Evolutionary conservation across 371 early-diverging fungal genomes (phyloP).

Genomic region (Basidiobolus heterosporus): DNA sequence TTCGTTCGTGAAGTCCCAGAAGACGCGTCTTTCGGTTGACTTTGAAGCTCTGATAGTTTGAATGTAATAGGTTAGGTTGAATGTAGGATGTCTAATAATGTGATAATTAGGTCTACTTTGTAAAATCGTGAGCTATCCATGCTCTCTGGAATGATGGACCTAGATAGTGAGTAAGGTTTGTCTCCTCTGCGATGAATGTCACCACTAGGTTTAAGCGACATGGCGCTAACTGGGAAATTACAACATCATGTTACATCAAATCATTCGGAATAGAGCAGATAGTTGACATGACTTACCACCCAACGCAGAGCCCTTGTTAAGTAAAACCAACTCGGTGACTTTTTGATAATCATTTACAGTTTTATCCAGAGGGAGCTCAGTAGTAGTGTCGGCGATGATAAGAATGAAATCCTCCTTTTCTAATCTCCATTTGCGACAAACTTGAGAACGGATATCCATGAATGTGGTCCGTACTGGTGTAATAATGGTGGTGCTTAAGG

Average conservation of each 20-base stretch:
- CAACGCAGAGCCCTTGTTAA: neutral
- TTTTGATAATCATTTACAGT: neutral
- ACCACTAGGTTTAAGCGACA: neutral
- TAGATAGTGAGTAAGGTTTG: neutral
- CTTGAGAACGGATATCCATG: neutral
- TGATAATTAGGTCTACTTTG: neutral
- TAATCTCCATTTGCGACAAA: neutral
- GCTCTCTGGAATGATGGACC: too few relatives aligned
- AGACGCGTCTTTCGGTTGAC: constrained; percentile 55
- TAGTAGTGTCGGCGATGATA: neutral
- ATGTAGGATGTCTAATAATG: constrained; percentile 10
- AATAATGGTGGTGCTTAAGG: neutral
- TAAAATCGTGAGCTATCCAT: constrained; percentile 1
- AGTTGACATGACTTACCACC: neutral
- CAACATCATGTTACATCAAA: too few relatives aligned
- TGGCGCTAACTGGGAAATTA: too few relatives aligned
- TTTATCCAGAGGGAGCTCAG: neutral
- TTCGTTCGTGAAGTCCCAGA: constrained; percentile 64
- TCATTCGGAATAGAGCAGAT: too few relatives aligned
- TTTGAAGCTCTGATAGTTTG: constrained; percentile 53
- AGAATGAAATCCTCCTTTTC: neutral
- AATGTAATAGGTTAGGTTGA: constrained; percentile 8
- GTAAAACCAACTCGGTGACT: neutral
- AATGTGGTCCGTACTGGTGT: neutral
- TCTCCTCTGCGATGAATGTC: neutral